Conservation (phyloP, 352 stramenopile species). For the Stramenopiles sp. region DNA sequence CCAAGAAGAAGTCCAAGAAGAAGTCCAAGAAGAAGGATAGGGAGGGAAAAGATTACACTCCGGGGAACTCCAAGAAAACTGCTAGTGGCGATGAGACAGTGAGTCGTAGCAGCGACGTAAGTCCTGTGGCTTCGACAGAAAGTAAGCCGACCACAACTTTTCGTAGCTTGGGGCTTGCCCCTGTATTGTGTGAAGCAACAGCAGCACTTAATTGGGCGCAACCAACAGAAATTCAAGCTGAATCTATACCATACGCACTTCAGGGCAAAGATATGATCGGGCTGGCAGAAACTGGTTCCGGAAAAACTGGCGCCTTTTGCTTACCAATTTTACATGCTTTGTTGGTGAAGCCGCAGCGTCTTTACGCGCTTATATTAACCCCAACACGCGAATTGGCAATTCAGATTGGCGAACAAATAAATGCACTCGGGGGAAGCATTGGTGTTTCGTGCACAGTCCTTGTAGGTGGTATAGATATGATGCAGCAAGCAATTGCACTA, state of each 20-base stretch:
- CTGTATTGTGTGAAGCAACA: conserved; percentile 69
- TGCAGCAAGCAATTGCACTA: conserved; percentile 20
- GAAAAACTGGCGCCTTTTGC: conserved; percentile 82
- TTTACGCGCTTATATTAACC: conserved; percentile 60
- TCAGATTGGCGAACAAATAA: conserved; percentile 83
- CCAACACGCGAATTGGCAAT: conserved; percentile 82
- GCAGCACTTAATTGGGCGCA: conserved; percentile 66
- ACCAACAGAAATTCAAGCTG: conserved; percentile 82
- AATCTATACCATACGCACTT: conserved; percentile 74
- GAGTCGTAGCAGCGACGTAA: background rate
- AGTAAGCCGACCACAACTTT: conserved; percentile 48
- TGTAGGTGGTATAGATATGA: conserved; percentile 85
- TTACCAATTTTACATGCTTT: conserved; percentile 75
- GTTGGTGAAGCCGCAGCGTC: conserved; percentile 58
- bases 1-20: too few species aligned
- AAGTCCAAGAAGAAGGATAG: too few species aligned
- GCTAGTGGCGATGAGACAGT: background rate
- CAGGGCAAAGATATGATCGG: conserved; percentile 88
- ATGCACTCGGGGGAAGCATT: conserved; percentile 64
- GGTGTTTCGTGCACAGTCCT: conserved; percentile 70
- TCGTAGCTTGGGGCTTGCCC: conserved; percentile 60
- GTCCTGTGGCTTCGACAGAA: too few species aligned
- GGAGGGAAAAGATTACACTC: too few species aligned
- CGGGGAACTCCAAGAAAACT: too few species aligned
- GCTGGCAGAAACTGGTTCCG: conserved; percentile 75